A percentile compares a stretch with the other conserved stretches of the same genome.
Conservation (phyloP, 768 basidiomycete species). For the Lyophyllum semitale region DNA sequence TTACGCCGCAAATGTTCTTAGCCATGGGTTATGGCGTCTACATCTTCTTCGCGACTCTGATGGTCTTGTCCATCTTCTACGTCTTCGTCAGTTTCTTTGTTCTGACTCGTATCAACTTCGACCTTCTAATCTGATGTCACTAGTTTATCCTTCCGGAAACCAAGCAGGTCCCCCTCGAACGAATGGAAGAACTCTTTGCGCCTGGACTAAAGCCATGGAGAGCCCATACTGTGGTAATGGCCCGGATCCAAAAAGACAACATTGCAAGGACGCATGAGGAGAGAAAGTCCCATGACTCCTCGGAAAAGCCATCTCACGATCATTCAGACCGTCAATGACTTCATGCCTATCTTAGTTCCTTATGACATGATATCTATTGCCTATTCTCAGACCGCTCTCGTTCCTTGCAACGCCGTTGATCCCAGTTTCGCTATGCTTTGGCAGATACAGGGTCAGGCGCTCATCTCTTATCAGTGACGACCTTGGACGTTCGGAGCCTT, state of each 20-base stretch:
- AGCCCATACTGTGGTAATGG: conserved; percentile 34
- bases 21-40: conserved; percentile 39
- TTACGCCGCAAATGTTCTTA: conserved; percentile 40
- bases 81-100: conserved; percentile 26
- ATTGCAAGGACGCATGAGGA: conserved; percentile 2
- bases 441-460: background rate
- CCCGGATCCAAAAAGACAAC: conserved; percentile 22
- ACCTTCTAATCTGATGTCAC: background rate
- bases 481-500: conserved; percentile 1
- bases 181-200: conserved; percentile 44
- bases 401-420: background rate
- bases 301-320: conserved; percentile 12
- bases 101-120: background rate
- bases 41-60: conserved; percentile 36
- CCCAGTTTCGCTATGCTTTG: background rate
- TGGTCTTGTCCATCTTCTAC: conserved; percentile 34
- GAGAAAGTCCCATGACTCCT: conserved; percentile 5
- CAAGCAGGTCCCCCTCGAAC: conserved; percentile 41
- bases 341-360: conserved; percentile 3
- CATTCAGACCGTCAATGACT: conserved; percentile 11
- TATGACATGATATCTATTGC: conserved; percentile 8
- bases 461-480: background rate
- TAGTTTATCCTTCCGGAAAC: conserved; percentile 42
- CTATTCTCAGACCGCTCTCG: background rate
- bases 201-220: conserved; percentile 33